Conservation (phyloP, 805 yeast species). For the Starmerella asiatica region DNA sequence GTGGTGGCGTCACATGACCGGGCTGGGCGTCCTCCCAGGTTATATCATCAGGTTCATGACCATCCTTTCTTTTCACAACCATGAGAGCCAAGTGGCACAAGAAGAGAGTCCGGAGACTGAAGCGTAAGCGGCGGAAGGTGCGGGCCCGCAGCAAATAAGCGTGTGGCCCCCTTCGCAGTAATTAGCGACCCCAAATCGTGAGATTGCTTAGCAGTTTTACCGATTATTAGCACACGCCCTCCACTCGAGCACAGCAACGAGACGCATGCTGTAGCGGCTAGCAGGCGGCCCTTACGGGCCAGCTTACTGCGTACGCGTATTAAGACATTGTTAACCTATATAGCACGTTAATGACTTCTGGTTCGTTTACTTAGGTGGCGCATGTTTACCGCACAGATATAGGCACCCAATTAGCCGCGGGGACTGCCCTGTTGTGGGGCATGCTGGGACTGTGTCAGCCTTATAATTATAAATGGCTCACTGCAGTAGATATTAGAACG, state of each 20-base stretch:
- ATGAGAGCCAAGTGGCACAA: slow-evolving; percentile 90
- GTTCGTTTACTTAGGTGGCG: too few species aligned
- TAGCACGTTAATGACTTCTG: slow-evolving; percentile 2
- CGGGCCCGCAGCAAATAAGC: slow-evolving; percentile 79
- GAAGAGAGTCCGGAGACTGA: slow-evolving; percentile 99
- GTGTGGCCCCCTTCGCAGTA: slow-evolving; percentile 12
- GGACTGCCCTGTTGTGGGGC: too few species aligned
- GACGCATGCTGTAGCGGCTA: not conserved
- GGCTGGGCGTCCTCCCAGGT: not conserved
- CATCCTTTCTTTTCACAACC: slow-evolving; percentile 10
- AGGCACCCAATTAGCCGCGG: too few species aligned
- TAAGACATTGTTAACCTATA: slow-evolving; percentile 1
- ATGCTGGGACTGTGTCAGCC: too few species aligned
- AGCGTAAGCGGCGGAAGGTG: slow-evolving; percentile 99
- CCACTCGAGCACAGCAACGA: too few species aligned
- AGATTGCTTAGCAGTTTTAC: too few species aligned
- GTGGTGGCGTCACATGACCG: not conserved
- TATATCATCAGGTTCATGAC: slow-evolving; percentile 3
- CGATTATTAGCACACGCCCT: too few species aligned
- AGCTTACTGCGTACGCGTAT: slow-evolving; percentile 1
- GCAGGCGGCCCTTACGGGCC: not conserved
- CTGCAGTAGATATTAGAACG: too few species aligned
- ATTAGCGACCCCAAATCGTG: not conserved
- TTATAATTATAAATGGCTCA: too few species aligned
- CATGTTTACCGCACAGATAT: too few species aligned